Evolutionary conservation across 2,329 filamentous ascomycete species (phyloP).

Genomic region (Beauveria asiatica): DNA sequence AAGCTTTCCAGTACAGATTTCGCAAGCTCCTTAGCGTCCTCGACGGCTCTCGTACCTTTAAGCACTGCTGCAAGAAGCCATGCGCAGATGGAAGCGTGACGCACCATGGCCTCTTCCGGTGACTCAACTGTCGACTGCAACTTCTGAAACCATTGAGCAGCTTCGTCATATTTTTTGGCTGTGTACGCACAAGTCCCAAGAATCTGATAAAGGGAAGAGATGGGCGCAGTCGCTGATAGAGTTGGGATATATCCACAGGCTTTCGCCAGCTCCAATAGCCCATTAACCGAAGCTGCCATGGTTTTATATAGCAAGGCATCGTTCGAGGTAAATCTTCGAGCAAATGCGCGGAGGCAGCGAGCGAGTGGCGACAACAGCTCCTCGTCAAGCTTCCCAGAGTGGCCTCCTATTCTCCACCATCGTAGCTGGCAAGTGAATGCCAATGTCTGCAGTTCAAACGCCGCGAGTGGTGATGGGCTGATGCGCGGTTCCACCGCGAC

Average conservation of each 20-base stretch:
- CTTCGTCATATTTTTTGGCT: constrained; percentile 38
- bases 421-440: constrained; percentile 53
- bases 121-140: constrained; percentile 31
- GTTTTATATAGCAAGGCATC: constrained; percentile 30
- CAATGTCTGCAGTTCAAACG: constrained; percentile 55
- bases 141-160: constrained; percentile 45
- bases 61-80: constrained; percentile 47
- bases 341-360: constrained; percentile 53
- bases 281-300: constrained; percentile 23
- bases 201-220: constrained; percentile 42
- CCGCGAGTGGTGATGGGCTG: constrained; percentile 46
- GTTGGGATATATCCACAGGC: constrained; percentile 25
- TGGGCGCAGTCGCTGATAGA: constrained; percentile 32
- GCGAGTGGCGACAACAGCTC: constrained; percentile 59
- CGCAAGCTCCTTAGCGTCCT: constrained; percentile 34
- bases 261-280: constrained; percentile 25
- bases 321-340: constrained; percentile 39
- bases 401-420: constrained; percentile 57
- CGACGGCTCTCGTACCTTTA: constrained; percentile 31
- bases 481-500: constrained; percentile 43
- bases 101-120: constrained; percentile 37
- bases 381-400: constrained; percentile 50
- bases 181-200: constrained; percentile 42
- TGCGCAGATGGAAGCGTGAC: constrained; percentile 43
- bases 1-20: constrained; percentile 43